phyloP scores from a whole-genome alignment of 1,139 yeast species.

The Yarrowia galli region DNA sequence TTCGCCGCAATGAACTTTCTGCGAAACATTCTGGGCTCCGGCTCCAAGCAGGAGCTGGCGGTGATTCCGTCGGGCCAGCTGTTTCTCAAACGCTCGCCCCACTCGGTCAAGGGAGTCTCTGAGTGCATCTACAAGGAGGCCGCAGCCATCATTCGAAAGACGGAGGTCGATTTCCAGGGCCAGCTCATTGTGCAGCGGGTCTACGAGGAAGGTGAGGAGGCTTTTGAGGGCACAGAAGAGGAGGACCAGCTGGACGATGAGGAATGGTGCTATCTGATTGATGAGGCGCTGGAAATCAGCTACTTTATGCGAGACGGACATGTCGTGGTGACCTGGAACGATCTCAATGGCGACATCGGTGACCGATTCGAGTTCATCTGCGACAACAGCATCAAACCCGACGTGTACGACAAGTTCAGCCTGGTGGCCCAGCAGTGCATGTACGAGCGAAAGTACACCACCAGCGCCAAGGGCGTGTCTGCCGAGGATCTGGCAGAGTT shows the following conservation, averaged over 20 bases:
- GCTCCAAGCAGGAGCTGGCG: constrained; percentile 70
- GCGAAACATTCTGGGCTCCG: constrained; percentile 68
- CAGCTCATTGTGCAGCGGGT: constrained; percentile 77
- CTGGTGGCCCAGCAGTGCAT: constrained; percentile 69
- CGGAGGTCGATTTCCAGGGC: constrained; percentile 69
- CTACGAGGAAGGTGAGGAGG: constrained; percentile 69
- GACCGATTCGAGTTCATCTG: constrained; percentile 84
- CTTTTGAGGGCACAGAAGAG: constrained; percentile 62
- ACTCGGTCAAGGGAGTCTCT: constrained; percentile 83
- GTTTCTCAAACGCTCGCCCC: constrained; percentile 72
- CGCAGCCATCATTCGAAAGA: constrained; percentile 71
- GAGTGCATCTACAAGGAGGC: constrained; percentile 87
- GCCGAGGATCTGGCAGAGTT: constrained; percentile 65
- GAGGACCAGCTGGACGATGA: constrained; percentile 61
- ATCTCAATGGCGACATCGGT: constrained; percentile 83
- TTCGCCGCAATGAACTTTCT: constrained; percentile 84
- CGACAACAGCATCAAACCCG: constrained; percentile 63
- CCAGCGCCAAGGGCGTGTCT: constrained; percentile 58
- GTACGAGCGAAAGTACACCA: constrained; percentile 76
- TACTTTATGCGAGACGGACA: constrained; percentile 56
- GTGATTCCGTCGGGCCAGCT: constrained; percentile 82
- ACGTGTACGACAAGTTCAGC: constrained; percentile 71
- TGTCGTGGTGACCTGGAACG: constrained; percentile 77
- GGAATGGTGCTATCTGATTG: constrained; percentile 73
- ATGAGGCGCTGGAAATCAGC: constrained; percentile 63